Evolutionary conservation across 257 asterid genomes (phyloP), one percentile per base, ranked within the genome.

Genomic region (Lantana camara): DNA sequence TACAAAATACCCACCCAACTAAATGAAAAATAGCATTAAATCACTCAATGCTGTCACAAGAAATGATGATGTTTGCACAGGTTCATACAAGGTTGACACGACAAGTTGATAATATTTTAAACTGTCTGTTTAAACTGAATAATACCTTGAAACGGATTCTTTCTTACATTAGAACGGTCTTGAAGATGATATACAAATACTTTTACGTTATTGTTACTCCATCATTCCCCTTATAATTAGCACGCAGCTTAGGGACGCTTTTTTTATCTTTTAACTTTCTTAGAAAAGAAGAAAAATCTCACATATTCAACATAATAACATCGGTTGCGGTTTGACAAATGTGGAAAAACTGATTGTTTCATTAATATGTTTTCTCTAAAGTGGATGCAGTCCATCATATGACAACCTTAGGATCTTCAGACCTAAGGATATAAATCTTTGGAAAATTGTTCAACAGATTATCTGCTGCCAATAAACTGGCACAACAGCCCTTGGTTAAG

Each of bases 111-210:
- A 3, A 57, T 38, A 15, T 21, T 15, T 9, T 27, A 44, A 44
- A 27, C n/a, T 29, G 5, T 37, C 34, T 3, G 16, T 8, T 45
- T 30, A 8, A 52, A n/a, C n/a, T n/a, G n/a, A n/a, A n/a, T 13
- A 46, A 54, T 17, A 55, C 44, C 60, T 44, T 52, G 48, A 20
- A 42, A 45, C 7, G 32, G 45, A 66, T 42, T n/a, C 29, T 15
- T n/a, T 11, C 16, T 54, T 24, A 62, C 52, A 53, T 62, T 42
- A 22, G 16, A 61, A 38, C 11, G 41, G 49, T 27, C 70, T 46
- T 46, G 11, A 38, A 61, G 67, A 4, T 23, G 40, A 37, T 10
- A 23, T 23, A 30, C 44, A 14, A 4, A 24, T 47, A 27, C 38
- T 40, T 29, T 48, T 4, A 41, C 34, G 44, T 41, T 54, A 30